Evolutionary conservation across 495 filamentous ascomycete species (phyloP), one percentile per base, ranked within the genome.

Genomic region (Beverwykella pulmonaria): DNA sequence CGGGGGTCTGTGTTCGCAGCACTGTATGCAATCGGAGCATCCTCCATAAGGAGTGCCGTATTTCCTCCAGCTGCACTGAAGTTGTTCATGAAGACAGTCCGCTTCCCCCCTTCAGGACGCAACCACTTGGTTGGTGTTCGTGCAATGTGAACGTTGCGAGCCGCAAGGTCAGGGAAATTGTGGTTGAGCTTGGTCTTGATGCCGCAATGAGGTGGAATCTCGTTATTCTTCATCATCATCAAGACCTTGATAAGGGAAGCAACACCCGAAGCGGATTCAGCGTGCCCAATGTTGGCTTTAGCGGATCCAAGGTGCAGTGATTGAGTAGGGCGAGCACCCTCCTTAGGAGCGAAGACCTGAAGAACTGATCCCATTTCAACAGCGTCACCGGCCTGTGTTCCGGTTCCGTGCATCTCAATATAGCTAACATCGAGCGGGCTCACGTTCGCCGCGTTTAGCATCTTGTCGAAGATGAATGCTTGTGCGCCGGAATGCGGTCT

Each of bases 391-490:
- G 68, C 75, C 67, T 79, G 77, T 17, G 78, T 80, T 4, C 77
- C 77, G 3, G 78, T 80, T 6, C 78, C 78, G 55, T 80, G 78
- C 71, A 77, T 76, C 50, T 79, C 77, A 14, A 79, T 68, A 54
- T 76, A 78, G 19, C 53, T 60, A 30, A 80, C 61, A 17, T 75
- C 67, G 6, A 27, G 10, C 6, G 76, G 67, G 30, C 73, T 52
- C 0, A 72, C 34, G 32, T 50, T 53, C 0, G 76, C 53, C 7
- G 8, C 30, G 7, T 41, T 41, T 12, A 57, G 20, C 30, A 57
- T 57, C 9, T 62, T 32, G 2, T 66, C 27, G 56, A 70, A 74
- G 9, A 78, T 22, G 10, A 12, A 22, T 15, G 34, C 29, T 54
- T 79, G 77, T 12, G 64, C 67, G 9, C 59, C 71, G 5, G 27